Conservation (phyloP, 352 stramenopile species). For the Pythium aphanidermatum region DNA sequence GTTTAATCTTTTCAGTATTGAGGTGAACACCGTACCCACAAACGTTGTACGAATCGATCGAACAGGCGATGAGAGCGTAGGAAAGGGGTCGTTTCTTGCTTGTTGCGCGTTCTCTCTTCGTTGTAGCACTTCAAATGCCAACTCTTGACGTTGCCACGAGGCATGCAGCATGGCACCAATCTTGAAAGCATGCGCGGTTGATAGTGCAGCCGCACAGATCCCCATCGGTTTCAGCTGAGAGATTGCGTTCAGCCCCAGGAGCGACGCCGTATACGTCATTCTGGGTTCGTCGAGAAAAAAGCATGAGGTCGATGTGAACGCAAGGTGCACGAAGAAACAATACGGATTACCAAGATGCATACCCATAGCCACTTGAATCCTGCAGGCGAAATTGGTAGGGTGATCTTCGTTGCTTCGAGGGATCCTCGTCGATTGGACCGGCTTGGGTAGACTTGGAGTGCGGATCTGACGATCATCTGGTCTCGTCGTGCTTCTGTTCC, state of each 20-base stretch:
- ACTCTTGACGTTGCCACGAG: not conserved
- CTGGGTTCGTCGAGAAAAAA: slow-evolving; percentile 4
- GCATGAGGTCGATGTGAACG: not conserved
- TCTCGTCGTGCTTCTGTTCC: too few species aligned
- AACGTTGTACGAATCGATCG: not conserved
- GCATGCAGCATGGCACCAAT: not conserved
- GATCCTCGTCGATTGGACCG: too few species aligned
- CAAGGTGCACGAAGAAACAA: not conserved
- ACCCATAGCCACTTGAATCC: slow-evolving; percentile 1
- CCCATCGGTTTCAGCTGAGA: slow-evolving; percentile 3
- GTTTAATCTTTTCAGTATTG: too few species aligned
- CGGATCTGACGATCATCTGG: too few species aligned
- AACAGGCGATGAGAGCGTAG: too few species aligned
- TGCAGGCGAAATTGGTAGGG: not conserved
- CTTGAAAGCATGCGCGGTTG: not conserved
- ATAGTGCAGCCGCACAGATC: not conserved
- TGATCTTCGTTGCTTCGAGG: too few species aligned
- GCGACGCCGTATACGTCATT: slow-evolving; percentile 12
- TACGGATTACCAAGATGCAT: not conserved
- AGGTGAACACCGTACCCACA: not conserved
- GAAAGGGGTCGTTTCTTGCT: not conserved
- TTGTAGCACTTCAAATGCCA: not conserved
- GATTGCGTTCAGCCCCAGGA: slow-evolving; percentile 1
- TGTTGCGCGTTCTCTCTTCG: too few species aligned
- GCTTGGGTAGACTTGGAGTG: not conserved